Evolutionary conservation across 2,329 filamentous ascomycete species (phyloP).

Genomic region (Thielaviopsis cerberus): DNA sequence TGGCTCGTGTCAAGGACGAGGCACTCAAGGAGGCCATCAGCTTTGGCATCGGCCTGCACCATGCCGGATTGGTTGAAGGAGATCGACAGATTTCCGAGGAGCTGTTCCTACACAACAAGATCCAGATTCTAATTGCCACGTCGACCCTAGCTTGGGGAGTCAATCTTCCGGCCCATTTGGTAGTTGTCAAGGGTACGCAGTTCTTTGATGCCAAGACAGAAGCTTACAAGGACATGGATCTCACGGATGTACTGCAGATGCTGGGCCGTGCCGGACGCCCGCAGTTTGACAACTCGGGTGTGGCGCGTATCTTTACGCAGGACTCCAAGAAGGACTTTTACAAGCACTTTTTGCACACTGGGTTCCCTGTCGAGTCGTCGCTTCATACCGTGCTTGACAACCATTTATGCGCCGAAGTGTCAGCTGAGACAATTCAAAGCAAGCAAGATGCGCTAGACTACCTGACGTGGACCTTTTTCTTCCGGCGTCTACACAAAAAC

Average conservation of each 20-base stretch:
- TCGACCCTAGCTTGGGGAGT: constrained; percentile 97
- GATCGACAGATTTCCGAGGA: constrained; percentile 85
- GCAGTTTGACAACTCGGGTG: constrained; percentile 89
- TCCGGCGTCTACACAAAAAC: constrained; percentile 90
- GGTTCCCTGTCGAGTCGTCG: constrained; percentile 91
- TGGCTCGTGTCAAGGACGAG: constrained; percentile 82
- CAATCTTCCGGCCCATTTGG: constrained; percentile 87
- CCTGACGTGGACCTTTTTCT: constrained; percentile 98
- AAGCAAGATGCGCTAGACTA: constrained; percentile 97
- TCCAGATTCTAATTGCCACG: constrained; percentile 88
- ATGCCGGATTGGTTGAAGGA: constrained; percentile 87
- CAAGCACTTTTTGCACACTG: constrained; percentile 96
- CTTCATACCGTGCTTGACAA: constrained; percentile 93
- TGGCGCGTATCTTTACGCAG: constrained; percentile 92
- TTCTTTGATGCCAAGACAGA: constrained; percentile 97
- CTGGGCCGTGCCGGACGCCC: constrained; percentile 84
- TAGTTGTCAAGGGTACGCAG: constrained; percentile 95
- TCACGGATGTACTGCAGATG: constrained; percentile 97
- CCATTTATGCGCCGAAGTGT: constrained; percentile 87
- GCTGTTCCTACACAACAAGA: constrained; percentile 91
- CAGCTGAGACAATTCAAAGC: constrained; percentile 75
- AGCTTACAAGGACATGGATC: constrained; percentile 95
- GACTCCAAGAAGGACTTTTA: constrained; percentile 98
- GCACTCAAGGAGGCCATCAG: constrained; percentile 83
- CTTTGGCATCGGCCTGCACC: constrained; percentile 92